Evolutionary conservation across 2,329 filamentous ascomycete genomes (phyloP).

Genomic region (Parafenestella ontariensis): DNA sequence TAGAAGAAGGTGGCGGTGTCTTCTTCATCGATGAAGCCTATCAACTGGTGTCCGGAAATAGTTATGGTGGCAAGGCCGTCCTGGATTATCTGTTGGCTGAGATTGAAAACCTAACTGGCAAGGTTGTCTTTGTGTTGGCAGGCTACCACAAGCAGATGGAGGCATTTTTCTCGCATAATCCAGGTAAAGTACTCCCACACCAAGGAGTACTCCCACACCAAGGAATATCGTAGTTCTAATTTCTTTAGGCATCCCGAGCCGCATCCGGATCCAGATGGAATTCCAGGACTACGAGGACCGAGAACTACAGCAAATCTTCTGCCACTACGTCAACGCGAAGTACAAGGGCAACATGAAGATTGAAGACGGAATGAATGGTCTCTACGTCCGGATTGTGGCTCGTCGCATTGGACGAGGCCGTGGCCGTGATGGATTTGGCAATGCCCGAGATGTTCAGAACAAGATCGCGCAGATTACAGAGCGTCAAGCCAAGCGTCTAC

Average conservation of each 20-base stretch:
- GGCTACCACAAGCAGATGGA: slow-evolving; percentile 81
- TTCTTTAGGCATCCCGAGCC: slow-evolving; percentile 72
- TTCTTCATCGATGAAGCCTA: slow-evolving; percentile 84
- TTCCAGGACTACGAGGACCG: slow-evolving; percentile 74
- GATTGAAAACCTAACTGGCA: slow-evolving; percentile 73
- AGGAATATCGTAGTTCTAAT: no score
- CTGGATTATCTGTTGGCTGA: slow-evolving; percentile 76
- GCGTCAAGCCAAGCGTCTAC: slow-evolving; percentile 66
- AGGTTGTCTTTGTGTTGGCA: slow-evolving; percentile 74
- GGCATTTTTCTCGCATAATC: slow-evolving; percentile 75
- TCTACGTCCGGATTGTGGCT: slow-evolving; percentile 69
- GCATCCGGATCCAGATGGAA: slow-evolving; percentile 69
- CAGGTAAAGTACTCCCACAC: no score
- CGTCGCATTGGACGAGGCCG: slow-evolving; percentile 68
- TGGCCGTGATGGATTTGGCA: slow-evolving; percentile 73
- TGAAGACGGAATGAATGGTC: slow-evolving; percentile 64
- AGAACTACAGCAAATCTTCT: slow-evolving; percentile 69
- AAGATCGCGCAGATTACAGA: slow-evolving; percentile 60
- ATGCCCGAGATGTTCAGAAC: slow-evolving; percentile 74
- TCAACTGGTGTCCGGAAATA: slow-evolving; percentile 69
- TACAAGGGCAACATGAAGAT: slow-evolving; percentile 65
- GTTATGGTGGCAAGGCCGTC: slow-evolving; percentile 64
- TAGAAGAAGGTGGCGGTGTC: slow-evolving; percentile 68
- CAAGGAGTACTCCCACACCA: no score
- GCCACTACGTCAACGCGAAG: slow-evolving; percentile 60